Evolutionary conservation across 306 rosid species (phyloP).

Genomic region (Cyamopsis tetragonoloba): DNA sequence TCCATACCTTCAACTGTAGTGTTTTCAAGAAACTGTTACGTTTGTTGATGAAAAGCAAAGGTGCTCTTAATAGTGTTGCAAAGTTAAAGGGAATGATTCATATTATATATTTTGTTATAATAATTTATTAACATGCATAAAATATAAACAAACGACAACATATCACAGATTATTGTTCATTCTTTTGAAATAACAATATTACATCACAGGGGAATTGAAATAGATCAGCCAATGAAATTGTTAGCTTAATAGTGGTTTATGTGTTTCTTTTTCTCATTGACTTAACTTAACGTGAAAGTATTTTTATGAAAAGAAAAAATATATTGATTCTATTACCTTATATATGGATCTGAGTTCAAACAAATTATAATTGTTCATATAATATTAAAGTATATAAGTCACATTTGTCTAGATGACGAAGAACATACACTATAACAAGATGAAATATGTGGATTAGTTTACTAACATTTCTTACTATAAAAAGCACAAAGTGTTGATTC

Average conservation of each 20-base stretch:
- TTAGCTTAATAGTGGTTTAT: slow-evolving; percentile 10
- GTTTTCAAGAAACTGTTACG: slow-evolving; percentile 21
- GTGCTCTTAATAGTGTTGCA: slow-evolving; percentile 19
- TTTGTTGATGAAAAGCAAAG: slow-evolving; percentile 17
- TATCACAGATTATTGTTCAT: background rate
- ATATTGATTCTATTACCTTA: no score
- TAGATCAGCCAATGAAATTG: slow-evolving; percentile 1
- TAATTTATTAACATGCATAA: background rate
- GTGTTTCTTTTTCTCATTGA: no score
- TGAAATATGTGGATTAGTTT: background rate
- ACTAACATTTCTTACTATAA: background rate
- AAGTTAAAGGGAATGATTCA: slow-evolving; percentile 5
- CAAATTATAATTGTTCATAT: no score
- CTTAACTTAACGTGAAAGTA: no score
- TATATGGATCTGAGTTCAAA: no score
- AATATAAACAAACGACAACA: slow-evolving; percentile 22
- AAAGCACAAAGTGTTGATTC: background rate
- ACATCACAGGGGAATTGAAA: background rate
- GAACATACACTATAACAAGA: no score
- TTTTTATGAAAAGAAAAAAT: no score
- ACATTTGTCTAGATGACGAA: no score
- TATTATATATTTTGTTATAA: background rate
- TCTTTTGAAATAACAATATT: slow-evolving; percentile 12
- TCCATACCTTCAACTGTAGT: slow-evolving; percentile 5
- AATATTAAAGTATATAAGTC: no score